Evolutionary conservation across 2,329 filamentous ascomycete species (phyloP).

Genomic region (Leptosphaerulina australis): DNA sequence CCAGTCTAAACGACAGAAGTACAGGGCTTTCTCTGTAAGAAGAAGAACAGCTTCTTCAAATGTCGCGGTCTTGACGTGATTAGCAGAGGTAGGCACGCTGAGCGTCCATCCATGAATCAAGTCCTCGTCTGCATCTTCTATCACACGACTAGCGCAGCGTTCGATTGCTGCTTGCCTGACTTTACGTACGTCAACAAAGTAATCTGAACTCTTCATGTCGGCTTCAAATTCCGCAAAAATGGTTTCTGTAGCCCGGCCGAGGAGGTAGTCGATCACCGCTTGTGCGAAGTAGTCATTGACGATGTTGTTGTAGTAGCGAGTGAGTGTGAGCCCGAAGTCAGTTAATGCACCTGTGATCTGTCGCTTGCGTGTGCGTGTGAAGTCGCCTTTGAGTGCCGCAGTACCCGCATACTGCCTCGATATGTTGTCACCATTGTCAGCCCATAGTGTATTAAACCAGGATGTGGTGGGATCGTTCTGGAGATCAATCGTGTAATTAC

Average conservation of each 20-base stretch:
- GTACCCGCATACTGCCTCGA: conserved; percentile 96
- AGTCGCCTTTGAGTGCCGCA: conserved; percentile 94
- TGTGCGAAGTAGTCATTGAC: conserved; percentile 98
- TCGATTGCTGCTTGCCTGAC: conserved; percentile 90
- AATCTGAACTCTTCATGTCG: conserved; percentile 91
- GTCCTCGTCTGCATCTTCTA: conserved; percentile 77
- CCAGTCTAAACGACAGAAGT: conserved; percentile 93
- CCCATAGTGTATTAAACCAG: conserved; percentile 98
- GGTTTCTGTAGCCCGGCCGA: conserved; percentile 82
- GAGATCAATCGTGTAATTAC: conserved; percentile 76
- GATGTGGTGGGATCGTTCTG: conserved; percentile 78
- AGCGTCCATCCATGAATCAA: conserved; percentile 90
- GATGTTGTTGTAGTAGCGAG: conserved; percentile 81
- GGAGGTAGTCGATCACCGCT: conserved; percentile 89
- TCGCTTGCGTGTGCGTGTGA: conserved; percentile 86
- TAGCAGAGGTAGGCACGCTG: conserved; percentile 73
- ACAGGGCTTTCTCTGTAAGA: conserved; percentile 82
- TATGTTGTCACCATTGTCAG: conserved; percentile 95
- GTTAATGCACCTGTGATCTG: conserved; percentile 91
- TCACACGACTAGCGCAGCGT: conserved; percentile 82
- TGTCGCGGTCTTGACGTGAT: conserved; percentile 69
- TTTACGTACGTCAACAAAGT: conserved; percentile 82
- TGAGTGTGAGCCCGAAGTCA: conserved; percentile 87
- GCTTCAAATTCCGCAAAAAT: conserved; percentile 95
- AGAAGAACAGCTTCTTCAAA: conserved; percentile 90